Evolutionary conservation across 2,329 filamentous ascomycete species (phyloP).

Genomic region (Penicillium sp.): DNA sequence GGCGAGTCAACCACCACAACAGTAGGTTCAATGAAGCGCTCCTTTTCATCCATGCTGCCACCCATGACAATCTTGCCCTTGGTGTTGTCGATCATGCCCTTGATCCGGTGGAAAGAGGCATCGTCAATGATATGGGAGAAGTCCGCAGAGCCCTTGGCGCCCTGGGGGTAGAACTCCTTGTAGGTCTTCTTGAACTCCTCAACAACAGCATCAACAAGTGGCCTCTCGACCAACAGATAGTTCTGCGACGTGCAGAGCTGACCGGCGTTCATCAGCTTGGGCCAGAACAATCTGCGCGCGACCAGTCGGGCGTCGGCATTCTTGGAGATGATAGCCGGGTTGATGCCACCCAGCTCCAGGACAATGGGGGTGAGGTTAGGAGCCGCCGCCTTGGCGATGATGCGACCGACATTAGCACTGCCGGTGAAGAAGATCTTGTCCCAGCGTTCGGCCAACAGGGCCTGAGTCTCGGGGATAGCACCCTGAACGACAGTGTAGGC

Average conservation of each 20-base stretch:
- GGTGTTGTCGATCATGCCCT: slow-evolving; percentile 75
- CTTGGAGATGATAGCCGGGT: slow-evolving; percentile 84
- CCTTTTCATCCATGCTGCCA: slow-evolving; percentile 68
- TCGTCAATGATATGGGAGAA: slow-evolving; percentile 73
- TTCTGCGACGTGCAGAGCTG: slow-evolving; percentile 91
- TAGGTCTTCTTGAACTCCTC: slow-evolving; percentile 62
- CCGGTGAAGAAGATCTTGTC: slow-evolving; percentile 98
- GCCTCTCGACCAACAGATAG: slow-evolving; percentile 74
- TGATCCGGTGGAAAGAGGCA: slow-evolving; percentile 69
- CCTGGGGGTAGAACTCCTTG: slow-evolving; percentile 73
- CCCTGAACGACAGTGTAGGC: slow-evolving; percentile 76
- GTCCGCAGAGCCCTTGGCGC: slow-evolving; percentile 67
- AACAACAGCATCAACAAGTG: slow-evolving; percentile 62
- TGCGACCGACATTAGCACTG: slow-evolving; percentile 65
- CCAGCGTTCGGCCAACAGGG: slow-evolving; percentile 79
- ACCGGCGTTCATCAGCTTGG: slow-evolving; percentile 75
- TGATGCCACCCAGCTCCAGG: slow-evolving; percentile 82
- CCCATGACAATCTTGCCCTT: slow-evolving; percentile 79
- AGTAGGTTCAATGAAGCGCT: slow-evolving; percentile 82
- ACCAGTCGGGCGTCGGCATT: slow-evolving; percentile 70
- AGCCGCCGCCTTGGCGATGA: slow-evolving; percentile 82
- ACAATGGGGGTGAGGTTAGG: slow-evolving; percentile 77
- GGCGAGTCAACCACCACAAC: slow-evolving; percentile 70
- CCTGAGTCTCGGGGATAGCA: slow-evolving; percentile 67
- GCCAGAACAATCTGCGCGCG: slow-evolving; percentile 77